Base-by-base conservation (phyloP, 768 basidiomycete species). In the Mycena albidolilacea region DNA sequence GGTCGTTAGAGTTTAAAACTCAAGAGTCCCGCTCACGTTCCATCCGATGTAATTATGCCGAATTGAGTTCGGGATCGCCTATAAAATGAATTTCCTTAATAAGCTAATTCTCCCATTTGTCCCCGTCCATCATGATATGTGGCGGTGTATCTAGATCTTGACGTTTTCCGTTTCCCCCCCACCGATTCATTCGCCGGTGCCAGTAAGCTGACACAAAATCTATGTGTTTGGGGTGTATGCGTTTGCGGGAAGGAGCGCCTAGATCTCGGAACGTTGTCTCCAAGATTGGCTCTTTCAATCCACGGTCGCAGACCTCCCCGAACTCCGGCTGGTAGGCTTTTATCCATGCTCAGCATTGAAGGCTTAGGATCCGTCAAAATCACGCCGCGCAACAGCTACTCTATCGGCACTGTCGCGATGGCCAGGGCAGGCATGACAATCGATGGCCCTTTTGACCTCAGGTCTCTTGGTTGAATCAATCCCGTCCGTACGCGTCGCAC, bases 401-500 rank as follows among this genome's bases (percentile, higher is more conserved):
- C 21, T 55, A 63, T 17, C 69, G 54, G 64, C 37, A 37, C 43
- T 52, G 52, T 64, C 38, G 12, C 54, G 37, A 64, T 39, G 21
- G 44, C 38, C 11, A 21, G 52, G 30, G 19, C 30, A 64, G 43
- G 44, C 44, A 59, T 59, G 44, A 7, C 46, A 50, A n/a, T 37
- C 35, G 54, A 30, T 55, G 64, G 35, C 54, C 37, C 37, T 48
- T 15, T 46, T 14, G 35, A 48, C 35, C 21, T 35, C 17, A 30
- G 57, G 38, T 57, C 57, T 37, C 62, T 37, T 59, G 17, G 23
- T 19, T 37, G n/a, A 14, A 71, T 54, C 64, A 37, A 17, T 64
- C 65, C 23, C 54, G 50, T 75, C 74, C 74, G 75, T 67, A 70
- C 71, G 69, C 69, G 71, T 76, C 75, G 75, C 75, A 73, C 43